phyloP scores from a whole-genome alignment of 345 rosid species.

The Laguncularia racemosa region DNA sequence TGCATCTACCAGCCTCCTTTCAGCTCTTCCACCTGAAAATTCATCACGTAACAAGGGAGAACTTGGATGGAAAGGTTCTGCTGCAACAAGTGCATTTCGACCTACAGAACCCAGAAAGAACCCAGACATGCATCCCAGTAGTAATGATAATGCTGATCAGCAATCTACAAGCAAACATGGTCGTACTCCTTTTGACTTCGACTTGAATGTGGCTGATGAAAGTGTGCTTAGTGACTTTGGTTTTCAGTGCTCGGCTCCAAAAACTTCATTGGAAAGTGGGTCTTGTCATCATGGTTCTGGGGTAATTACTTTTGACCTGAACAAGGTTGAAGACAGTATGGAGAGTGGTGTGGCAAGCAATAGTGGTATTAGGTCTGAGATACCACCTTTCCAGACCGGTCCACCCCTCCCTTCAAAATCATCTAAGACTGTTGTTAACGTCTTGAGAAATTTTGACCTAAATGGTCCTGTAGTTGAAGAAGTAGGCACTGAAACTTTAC shows the following conservation, averaged over 20 bases:
- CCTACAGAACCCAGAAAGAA: conserved; percentile 85
- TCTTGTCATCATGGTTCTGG: conserved; percentile 33
- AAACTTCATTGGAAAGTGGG: conserved; percentile 21
- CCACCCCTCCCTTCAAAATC: conserved; percentile 30
- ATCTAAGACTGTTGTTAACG: no score
- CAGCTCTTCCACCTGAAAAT: conserved; percentile 68
- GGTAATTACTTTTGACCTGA: conserved; percentile 81
- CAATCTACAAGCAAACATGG: conserved; percentile 32
- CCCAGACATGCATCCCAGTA: conserved; percentile 31
- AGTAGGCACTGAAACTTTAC: no score
- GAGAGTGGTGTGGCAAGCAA: conserved; percentile 39
- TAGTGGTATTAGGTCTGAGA: conserved; percentile 30
- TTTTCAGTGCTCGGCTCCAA: conserved; percentile 29
- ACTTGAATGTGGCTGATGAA: conserved; percentile 81
- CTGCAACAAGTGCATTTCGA: conserved; percentile 96
- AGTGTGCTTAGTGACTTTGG: conserved; percentile 62
- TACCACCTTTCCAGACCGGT: conserved; percentile 22
- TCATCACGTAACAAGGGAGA: conserved; percentile 49
- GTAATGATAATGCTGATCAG: conserved; percentile 12
- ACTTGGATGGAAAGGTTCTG: conserved; percentile 97
- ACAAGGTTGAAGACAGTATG: conserved; percentile 50
- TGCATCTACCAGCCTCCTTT: conserved; percentile 36
- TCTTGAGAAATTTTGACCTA: no score
- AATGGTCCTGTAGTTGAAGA: no score
- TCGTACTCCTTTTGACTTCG: conserved; percentile 58